These are phyloP conservation scores for Diaporthe citri DNA, from an alignment of 2,329 filamentous ascomycete genomes.

Conservation along the genomic window DNA sequence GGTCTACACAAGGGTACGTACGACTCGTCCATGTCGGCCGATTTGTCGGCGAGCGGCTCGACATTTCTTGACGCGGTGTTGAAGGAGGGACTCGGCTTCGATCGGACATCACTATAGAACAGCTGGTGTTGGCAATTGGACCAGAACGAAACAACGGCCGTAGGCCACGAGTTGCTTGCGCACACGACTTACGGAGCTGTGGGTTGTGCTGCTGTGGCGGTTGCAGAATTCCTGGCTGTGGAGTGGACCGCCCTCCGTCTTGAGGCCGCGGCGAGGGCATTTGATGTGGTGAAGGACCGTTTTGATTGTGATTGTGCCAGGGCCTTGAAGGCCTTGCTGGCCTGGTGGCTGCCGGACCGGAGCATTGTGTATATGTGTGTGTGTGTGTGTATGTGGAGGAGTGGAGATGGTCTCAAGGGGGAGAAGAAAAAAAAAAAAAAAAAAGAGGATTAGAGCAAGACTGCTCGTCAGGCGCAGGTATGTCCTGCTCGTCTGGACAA, in stretches of 20 bases:
- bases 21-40: constrained; percentile 83
- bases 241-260: constrained; percentile 56
- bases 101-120: constrained; percentile 64
- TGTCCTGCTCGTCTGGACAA: background rate
- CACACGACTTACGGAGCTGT: constrained; percentile 64
- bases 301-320: constrained; percentile 44
- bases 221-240: constrained; percentile 62
- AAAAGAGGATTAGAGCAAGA: constrained; percentile 26
- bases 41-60: constrained; percentile 74
- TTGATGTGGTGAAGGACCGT: constrained; percentile 57
- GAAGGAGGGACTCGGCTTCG: constrained; percentile 73
- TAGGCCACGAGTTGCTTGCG: constrained; percentile 39
- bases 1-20: constrained; percentile 60
- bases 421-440: constrained; percentile 24
- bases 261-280: constrained; percentile 52
- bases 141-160: constrained; percentile 39
- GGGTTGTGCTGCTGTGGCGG: constrained; percentile 61
- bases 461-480: background rate
- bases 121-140: constrained; percentile 46
- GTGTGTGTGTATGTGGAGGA: constrained; percentile 33
- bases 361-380: constrained; percentile 56
- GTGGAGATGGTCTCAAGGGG: constrained; percentile 33
- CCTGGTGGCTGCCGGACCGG: constrained; percentile 58
- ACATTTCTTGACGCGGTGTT: constrained; percentile 67
- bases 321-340: constrained; percentile 59